A percentile compares a stretch with the other conserved stretches of the same genome.
Evolutionary conservation across 202 grass and related monocot species (phyloP).

Genomic region (Zizania palustris): DNA sequence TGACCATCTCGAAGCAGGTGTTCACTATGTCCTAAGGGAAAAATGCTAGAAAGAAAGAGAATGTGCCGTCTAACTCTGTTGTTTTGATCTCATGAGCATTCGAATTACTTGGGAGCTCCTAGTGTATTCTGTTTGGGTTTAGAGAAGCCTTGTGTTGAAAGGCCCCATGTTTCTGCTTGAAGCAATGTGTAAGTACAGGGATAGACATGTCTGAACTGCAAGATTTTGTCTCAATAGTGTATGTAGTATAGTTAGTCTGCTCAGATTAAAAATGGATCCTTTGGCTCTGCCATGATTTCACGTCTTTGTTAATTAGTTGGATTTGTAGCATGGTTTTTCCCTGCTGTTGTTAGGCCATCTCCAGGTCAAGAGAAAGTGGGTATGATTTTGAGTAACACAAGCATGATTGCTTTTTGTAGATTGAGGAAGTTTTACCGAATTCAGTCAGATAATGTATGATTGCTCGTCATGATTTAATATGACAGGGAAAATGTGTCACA

Average conservation of each 20-base stretch:
- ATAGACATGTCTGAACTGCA: conserved; percentile 5
- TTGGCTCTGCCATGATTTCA: not conserved
- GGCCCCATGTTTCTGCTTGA: conserved; percentile 36
- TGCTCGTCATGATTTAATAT: too few species aligned
- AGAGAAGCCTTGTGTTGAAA: conserved; percentile 46
- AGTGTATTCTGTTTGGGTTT: conserved; percentile 31
- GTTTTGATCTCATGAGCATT: conserved; percentile 7
- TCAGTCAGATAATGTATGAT: too few species aligned
- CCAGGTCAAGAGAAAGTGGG: not conserved
- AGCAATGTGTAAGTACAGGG: conserved; percentile 10
- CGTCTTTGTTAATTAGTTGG: not conserved
- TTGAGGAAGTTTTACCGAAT: too few species aligned
- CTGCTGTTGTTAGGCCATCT: not conserved
- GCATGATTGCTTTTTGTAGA: too few species aligned
- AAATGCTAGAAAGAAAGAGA: not conserved
- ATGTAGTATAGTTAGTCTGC: not conserved
- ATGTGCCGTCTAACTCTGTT: conserved; percentile 12
- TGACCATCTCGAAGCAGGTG: not conserved
- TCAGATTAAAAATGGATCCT: not conserved
- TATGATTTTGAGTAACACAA: not conserved
- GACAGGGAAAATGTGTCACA: too few species aligned
- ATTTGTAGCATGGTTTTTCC: not conserved
- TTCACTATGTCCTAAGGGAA: not conserved
- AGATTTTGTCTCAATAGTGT: not conserved
- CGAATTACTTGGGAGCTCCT: not conserved